Evolutionary conservation across 495 filamentous ascomycete species (phyloP).

Genomic region (Xylaria venustula): DNA sequence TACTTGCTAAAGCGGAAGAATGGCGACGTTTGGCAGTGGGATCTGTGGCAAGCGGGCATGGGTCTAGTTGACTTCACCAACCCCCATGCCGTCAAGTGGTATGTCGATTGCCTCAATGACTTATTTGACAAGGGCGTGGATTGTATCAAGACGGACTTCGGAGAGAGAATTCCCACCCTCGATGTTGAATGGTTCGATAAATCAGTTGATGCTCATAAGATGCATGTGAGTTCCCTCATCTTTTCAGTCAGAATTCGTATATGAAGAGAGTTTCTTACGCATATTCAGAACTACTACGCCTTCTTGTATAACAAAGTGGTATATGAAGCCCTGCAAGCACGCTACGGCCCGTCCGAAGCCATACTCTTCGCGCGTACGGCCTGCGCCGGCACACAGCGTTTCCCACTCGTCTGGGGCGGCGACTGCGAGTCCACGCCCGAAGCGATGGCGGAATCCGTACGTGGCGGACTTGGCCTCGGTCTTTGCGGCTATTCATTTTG

Average conservation of each 20-base stretch:
- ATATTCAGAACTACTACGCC: conserved; percentile 61
- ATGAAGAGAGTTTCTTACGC: not conserved
- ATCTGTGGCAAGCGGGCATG: conserved; percentile 75
- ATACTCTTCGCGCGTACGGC: conserved; percentile 68
- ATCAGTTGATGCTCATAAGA: conserved; percentile 55
- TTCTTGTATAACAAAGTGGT: conserved; percentile 68
- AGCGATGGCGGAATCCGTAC: conserved; percentile 70
- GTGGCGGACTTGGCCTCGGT: conserved; percentile 65
- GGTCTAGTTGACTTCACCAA: conserved; percentile 73
- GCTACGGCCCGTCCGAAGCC: conserved; percentile 57
- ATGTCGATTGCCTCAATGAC: conserved; percentile 50
- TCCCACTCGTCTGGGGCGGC: conserved; percentile 65
- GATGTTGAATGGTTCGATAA: conserved; percentile 59
- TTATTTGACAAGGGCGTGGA: conserved; percentile 67
- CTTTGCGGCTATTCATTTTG: conserved; percentile 68
- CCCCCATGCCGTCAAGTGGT: conserved; percentile 64
- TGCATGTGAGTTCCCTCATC: conserved; percentile 48
- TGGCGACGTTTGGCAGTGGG: conserved; percentile 72
- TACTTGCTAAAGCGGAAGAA: conserved; percentile 69
- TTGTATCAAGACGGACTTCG: conserved; percentile 73
- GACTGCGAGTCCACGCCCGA: conserved; percentile 73
- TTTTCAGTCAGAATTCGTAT: not conserved
- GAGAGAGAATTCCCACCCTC: conserved; percentile 64
- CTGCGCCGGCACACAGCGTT: conserved; percentile 65
- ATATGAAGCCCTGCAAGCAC: conserved; percentile 60